These are phyloP conservation scores for Canna indica DNA, from an alignment of 176 grass and related monocot species.

Conservation along the genomic window DNA sequence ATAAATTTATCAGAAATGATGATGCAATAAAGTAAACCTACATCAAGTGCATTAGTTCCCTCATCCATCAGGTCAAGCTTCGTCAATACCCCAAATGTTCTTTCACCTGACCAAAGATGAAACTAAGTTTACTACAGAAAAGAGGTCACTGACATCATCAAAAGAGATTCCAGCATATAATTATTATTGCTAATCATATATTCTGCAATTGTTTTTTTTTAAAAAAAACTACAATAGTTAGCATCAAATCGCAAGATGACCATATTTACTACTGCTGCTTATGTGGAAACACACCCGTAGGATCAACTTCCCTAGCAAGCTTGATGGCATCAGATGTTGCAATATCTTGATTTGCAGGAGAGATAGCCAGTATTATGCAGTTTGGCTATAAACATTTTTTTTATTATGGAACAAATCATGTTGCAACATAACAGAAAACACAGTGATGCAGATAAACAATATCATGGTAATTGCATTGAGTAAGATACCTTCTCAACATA, in stretches of 20 bases:
- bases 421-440: too few relatives aligned
- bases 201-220: too few relatives aligned
- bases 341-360: conserved; percentile 96
- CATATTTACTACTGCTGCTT: too few relatives aligned
- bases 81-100: conserved; percentile 76
- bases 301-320: conserved; percentile 78
- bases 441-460: too few relatives aligned
- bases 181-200: too few relatives aligned
- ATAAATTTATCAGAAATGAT: too few relatives aligned
- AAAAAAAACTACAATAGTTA: too few relatives aligned
- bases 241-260: too few relatives aligned
- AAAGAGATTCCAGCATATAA: background rate
- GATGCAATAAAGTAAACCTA: too few relatives aligned
- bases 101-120: conserved; percentile 66
- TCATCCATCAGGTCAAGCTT: conserved; percentile 92
- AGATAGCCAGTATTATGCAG: conserved; percentile 74
- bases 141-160: background rate
- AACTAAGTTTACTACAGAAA: too few relatives aligned
- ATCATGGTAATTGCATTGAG: too few relatives aligned
- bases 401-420: background rate
- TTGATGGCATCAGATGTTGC: conserved; percentile 98
- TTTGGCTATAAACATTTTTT: conserved; percentile 40
- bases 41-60: conserved; percentile 79
- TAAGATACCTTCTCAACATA: conserved; percentile 88
- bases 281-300: conserved; percentile 59